Percentiles rank a stretch among this genome's conserved stretches.
These are phyloP conservation scores for Yarrowia sp. DNA, from an alignment of 805 yeast species.

Conservation along the genomic window DNA sequence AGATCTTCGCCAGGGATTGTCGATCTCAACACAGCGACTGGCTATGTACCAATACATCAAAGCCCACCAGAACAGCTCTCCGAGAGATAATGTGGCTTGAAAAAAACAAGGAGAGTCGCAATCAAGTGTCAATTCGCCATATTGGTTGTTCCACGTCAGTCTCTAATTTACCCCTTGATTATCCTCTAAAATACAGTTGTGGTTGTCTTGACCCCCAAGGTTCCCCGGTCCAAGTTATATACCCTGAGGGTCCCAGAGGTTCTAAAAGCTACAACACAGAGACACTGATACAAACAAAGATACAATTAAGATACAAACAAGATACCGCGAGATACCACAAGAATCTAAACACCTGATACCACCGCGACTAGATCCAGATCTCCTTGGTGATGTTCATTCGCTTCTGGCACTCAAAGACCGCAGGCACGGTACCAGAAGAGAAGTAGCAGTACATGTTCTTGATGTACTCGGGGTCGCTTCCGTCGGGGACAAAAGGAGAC, in stretches of 20 bases:
- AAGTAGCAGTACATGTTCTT: slow-evolving; percentile 43
- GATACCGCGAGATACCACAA: neutral
- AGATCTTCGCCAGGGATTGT: too few relatives aligned
- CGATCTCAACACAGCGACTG: too few relatives aligned
- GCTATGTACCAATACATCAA: too few relatives aligned
- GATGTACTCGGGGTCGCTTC: slow-evolving; percentile 42
- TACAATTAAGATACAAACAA: neutral
- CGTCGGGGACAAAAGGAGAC: slow-evolving; percentile 53
- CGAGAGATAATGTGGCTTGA: neutral
- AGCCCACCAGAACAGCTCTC: too few relatives aligned
- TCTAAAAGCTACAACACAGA: neutral
- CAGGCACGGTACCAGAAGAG: slow-evolving; percentile 35
- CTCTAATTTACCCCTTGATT: neutral
- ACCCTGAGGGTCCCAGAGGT: neutral
- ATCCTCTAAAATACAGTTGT: neutral
- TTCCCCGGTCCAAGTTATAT: neutral
- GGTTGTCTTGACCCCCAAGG: neutral
- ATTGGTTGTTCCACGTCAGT: neutral
- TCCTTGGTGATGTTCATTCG: slow-evolving; percentile 27
- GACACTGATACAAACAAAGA: neutral
- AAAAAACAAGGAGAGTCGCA: too few relatives aligned
- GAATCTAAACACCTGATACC: neutral
- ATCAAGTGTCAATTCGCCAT: too few relatives aligned
- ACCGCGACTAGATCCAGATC: neutral
- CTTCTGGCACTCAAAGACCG: slow-evolving; percentile 32